Base-by-base conservation (phyloP, 1,284 basidiomycete species). In the Cutaneotrichosporon sp. region DNA sequence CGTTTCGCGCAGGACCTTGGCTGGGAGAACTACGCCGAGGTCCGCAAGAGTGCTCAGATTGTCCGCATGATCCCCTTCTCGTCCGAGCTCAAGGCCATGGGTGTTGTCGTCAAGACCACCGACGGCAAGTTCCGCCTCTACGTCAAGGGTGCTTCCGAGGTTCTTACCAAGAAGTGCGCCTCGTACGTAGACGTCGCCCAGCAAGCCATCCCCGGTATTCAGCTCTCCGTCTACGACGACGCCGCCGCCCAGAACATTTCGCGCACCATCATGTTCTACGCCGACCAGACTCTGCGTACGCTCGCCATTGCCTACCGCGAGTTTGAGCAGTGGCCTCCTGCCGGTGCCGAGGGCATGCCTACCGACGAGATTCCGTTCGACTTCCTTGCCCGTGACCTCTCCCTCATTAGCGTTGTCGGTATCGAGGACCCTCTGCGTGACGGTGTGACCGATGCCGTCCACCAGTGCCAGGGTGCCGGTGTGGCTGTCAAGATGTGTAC, bases 401-500 rank as follows among this genome's bases (percentile, higher is more conserved):
- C 85, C 0, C 81, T 98, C 33, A 84, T 97, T 54, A 87, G 83
- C 41, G 86, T 98, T 62, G 84, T 84, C 59, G 94, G 90, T 69
- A 96, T 98, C 69, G 93, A 97, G 71, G 96, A 98, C 70, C 94
- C 94, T 34, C 81, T 98, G 5, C 88, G 94, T 38, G 81, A 83
- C 1, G 91, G 92, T 69, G 93, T 98, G 17, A 82, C 82, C 8
- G 82, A 92, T 13, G 91, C 93, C 22, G 94, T 98, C 22, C 79
- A 81, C 46, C 84, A 88, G 59, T 97, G 92, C 71, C 83, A 84
- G 64, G 81, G 80, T 51, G 94, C 96, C 37, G 93, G 93, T 62
- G 92, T 98, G n/a, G 80, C 82, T 26, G 85, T 98, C 77, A 97
- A 97, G 79, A 98, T 98, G 93, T 96, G 90, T 74, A 97, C 94